phyloP scores from a whole-genome alignment of 164 flowering plant species.

The Platanus orientalis region DNA sequence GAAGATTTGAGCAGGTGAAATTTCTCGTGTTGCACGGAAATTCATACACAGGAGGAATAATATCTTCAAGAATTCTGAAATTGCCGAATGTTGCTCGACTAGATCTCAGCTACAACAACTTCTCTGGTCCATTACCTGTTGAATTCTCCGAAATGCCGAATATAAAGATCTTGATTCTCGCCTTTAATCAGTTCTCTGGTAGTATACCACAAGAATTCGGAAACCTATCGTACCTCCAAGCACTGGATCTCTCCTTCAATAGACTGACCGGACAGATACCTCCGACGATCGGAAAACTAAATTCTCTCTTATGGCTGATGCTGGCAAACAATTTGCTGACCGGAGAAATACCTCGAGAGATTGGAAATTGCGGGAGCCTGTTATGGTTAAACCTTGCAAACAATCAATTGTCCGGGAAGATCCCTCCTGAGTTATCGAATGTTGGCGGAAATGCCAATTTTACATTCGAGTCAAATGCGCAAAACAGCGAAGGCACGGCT shows the following conservation, averaged over 20 bases:
- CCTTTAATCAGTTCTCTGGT: conserved; percentile 57
- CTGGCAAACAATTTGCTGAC: conserved; percentile 61
- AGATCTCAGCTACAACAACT: conserved; percentile 76
- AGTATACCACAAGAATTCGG: conserved; percentile 66
- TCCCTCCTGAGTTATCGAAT: conserved; percentile 55
- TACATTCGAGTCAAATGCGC: conserved; percentile 47
- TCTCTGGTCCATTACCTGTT: conserved; percentile 56
- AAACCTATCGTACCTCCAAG: conserved; percentile 51
- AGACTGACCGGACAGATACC: conserved; percentile 63
- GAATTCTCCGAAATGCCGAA: conserved; percentile 48
- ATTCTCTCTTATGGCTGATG: conserved; percentile 84
- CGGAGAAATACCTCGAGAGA: conserved; percentile 69
- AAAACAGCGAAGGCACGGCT: conserved; percentile 19
- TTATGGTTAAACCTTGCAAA: conserved; percentile 84
- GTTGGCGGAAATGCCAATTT: conserved; percentile 47
- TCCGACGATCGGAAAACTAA: conserved; percentile 54
- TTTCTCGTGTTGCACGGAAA: conserved; percentile 63
- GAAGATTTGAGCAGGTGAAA: conserved; percentile 45
- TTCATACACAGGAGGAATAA: conserved; percentile 60
- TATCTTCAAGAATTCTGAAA: conserved; percentile 55
- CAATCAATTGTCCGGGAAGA: conserved; percentile 53
- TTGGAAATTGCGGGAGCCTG: conserved; percentile 81
- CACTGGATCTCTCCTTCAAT: conserved; percentile 81
- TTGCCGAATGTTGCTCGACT: conserved; percentile 45
- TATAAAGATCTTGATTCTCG: conserved; percentile 55